phyloP scores from a whole-genome alignment of 306 rosid species.

The Cyclanthera cordifolia region DNA sequence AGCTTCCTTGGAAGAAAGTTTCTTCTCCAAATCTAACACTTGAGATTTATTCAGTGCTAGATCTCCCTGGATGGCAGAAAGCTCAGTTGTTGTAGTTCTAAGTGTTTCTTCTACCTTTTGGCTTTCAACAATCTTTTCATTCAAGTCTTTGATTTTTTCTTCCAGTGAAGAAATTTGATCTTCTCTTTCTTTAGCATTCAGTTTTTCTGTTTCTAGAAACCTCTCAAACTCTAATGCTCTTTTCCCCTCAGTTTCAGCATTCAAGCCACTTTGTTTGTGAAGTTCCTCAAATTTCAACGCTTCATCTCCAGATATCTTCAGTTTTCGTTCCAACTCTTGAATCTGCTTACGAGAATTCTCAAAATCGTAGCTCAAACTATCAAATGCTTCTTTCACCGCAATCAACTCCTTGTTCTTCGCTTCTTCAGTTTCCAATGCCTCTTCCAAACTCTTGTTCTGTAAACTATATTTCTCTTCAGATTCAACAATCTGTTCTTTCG shows the following conservation, averaged over 20 bases:
- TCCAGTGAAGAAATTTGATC: slow-evolving; percentile 54
- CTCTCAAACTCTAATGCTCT: slow-evolving; percentile 60
- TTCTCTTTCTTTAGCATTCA: slow-evolving; percentile 43
- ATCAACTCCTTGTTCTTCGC: slow-evolving; percentile 49
- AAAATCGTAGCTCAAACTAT: slow-evolving; percentile 41
- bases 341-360: slow-evolving; percentile 56
- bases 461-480: slow-evolving; percentile 47
- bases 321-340: slow-evolving; percentile 51
- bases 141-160: slow-evolving; percentile 61
- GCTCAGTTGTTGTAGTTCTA: slow-evolving; percentile 47
- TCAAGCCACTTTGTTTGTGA: slow-evolving; percentile 68
- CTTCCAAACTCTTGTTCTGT: slow-evolving; percentile 48
- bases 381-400: slow-evolving; percentile 60
- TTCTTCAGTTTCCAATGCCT: slow-evolving; percentile 63
- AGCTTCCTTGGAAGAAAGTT: slow-evolving; percentile 47
- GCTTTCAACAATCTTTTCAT: slow-evolving; percentile 57
- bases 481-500: slow-evolving; percentile 53
- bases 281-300: slow-evolving; percentile 65
- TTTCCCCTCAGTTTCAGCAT: slow-evolving; percentile 62
- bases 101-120: slow-evolving; percentile 66
- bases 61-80: slow-evolving; percentile 58
- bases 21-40: slow-evolving; percentile 36
- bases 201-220: slow-evolving; percentile 55
- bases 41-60: slow-evolving; percentile 53
- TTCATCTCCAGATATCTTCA: slow-evolving; percentile 45